These are phyloP conservation scores for Dentipellis sp. DNA, from an alignment of 768 basidiomycete species.

Conservation along the genomic window DNA sequence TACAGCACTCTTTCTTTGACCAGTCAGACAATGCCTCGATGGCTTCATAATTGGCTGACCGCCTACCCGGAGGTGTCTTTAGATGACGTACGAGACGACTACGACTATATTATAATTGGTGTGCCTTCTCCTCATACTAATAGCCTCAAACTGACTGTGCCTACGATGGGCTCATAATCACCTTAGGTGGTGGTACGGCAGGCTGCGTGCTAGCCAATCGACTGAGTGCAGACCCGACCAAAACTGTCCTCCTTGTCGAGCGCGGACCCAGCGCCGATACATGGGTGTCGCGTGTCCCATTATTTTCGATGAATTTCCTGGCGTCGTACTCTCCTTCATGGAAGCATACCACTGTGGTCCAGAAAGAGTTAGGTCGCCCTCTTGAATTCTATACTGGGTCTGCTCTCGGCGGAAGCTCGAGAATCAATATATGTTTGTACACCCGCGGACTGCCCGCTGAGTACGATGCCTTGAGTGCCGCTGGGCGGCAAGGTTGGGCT, in stretches of 20 bases:
- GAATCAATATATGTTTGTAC: conserved; percentile 23
- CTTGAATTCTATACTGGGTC: conserved; percentile 18
- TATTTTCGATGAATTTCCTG: conserved; percentile 19
- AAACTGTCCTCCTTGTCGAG: conserved; percentile 27
- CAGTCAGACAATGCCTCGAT: too few relatives aligned
- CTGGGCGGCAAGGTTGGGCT: conserved; percentile 22
- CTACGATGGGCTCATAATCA: too few relatives aligned
- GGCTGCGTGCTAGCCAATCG: conserved; percentile 30
- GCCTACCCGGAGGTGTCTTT: neutral
- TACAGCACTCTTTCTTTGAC: too few relatives aligned
- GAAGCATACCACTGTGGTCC: conserved; percentile 12
- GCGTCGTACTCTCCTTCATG: neutral
- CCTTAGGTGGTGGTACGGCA: conserved; percentile 26
- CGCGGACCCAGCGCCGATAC: conserved; percentile 21
- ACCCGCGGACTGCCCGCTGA: conserved; percentile 21
- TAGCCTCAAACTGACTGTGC: too few relatives aligned
- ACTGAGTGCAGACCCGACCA: conserved; percentile 23
- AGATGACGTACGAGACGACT: neutral
- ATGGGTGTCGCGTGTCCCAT: conserved; percentile 25
- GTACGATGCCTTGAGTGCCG: conserved; percentile 20
- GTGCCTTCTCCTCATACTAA: neutral
- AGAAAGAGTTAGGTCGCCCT: conserved; percentile 10
- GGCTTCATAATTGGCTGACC: too few relatives aligned
- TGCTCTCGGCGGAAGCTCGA: conserved; percentile 22
- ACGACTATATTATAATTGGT: conserved; percentile 4